Evolutionary conservation across 495 filamentous ascomycete genomes (phyloP), one percentile per base, ranked within the genome.

Genomic region (Aspergillus hancockii): DNA sequence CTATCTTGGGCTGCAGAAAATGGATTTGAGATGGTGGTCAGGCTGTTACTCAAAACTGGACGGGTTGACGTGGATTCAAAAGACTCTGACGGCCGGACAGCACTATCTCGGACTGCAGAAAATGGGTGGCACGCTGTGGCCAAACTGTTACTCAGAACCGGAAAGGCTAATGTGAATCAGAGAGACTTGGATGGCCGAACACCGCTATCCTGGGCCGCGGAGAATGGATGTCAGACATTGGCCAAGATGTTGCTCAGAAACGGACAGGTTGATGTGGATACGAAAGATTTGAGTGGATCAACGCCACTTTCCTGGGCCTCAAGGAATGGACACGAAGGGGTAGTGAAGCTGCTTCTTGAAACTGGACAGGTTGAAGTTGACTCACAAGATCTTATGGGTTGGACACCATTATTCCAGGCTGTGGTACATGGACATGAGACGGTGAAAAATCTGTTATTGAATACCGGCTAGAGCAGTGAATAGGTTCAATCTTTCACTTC

Each of bases 131-230:
- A 18, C 6, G 14, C n/a, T 8, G 14, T 45, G 3, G 16, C 19
- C 8, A n/a, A 21, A 8, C 41, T 45, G 8, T 34, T 32, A 25
- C 16, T 30, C 16, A n/a, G 23, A 30, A 10, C 13, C 46, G 56
- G 34, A 14, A 36, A n/a, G 49, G 32, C 8, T n/a, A 12, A 19
- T 19, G 4, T 31, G 13, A 23, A 58, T 28, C 9, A 8, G 2
- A 21, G 32, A 28, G 34, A 59, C 32, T 21, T 13, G 19, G 23
- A 55, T 18, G 25, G 45, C 13, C 49, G 52, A 3, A 64, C 64
- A 23, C 58, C 64, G 19, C 59, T 67, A 22, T 52, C 28, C 5
- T 28, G 49, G 18, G 64, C 64, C 10, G 58, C 59, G 9, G 54
- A 40, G 47, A 54, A 62, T 28, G 58, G 58, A 12, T 51, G 57